Evolutionary conservation across 371 early-diverging fungal species (phyloP).

Genomic region (Fennellomyces sp.): DNA sequence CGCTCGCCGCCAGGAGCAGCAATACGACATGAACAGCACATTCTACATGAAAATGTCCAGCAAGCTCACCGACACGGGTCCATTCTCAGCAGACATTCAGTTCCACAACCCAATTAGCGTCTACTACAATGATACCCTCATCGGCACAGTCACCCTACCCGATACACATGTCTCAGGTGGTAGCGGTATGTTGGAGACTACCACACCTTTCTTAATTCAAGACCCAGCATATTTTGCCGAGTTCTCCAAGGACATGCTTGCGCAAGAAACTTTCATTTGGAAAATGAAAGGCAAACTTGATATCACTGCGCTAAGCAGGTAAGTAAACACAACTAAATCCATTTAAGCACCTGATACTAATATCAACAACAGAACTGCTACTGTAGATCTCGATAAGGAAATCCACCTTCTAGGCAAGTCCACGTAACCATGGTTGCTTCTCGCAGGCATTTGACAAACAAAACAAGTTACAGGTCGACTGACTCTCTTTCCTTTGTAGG

Average conservation of each 20-base stretch:
- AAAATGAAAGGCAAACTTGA: constrained; percentile 57
- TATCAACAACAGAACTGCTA: constrained; percentile 36
- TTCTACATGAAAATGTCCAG: constrained; percentile 55
- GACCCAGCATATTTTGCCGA: constrained; percentile 49
- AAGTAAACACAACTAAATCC: constrained; percentile 38
- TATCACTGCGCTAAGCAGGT: constrained; percentile 60
- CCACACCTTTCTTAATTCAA: constrained; percentile 48
- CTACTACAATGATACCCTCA: constrained; percentile 45
- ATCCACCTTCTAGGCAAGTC: constrained; percentile 23
- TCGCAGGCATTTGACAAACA: too few species aligned
- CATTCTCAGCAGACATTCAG: constrained; percentile 52
- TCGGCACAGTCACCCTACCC: constrained; percentile 57
- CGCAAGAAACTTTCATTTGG: constrained; percentile 55
- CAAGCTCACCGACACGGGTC: constrained; percentile 54
- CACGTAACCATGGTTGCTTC: too few species aligned
- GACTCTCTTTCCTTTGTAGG: constrained; percentile 16
- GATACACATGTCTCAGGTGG: constrained; percentile 52
- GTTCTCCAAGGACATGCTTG: constrained; percentile 60
- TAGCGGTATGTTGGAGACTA: constrained; percentile 40
- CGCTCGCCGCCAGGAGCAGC: constrained; percentile 25
- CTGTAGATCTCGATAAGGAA: constrained; percentile 40
- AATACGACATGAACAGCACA: constrained; percentile 32
- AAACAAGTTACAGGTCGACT: background rate
- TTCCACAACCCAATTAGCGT: constrained; percentile 57
- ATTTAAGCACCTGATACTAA: constrained; percentile 27